These are phyloP conservation scores for Cladosporium sp. DNA, from an alignment of 2,329 filamentous ascomycete species.

Conservation along the genomic window DNA sequence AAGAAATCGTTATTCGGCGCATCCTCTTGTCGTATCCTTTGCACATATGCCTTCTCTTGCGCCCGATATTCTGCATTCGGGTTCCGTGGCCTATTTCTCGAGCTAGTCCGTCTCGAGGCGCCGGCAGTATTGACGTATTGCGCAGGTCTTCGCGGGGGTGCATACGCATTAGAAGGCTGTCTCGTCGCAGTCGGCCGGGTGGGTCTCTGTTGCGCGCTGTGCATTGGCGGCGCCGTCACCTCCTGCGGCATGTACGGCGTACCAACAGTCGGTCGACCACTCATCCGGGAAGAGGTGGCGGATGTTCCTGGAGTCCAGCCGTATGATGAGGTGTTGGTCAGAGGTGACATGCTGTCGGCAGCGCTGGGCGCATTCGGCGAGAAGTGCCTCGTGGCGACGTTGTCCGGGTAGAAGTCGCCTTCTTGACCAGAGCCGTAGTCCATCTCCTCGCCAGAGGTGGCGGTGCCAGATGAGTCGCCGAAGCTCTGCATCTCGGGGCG, in stretches of 20 bases:
- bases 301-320: slow-evolving; percentile 6
- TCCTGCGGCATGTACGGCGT: slow-evolving; percentile 8
- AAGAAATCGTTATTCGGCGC: slow-evolving; percentile 63
- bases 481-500: slow-evolving; percentile 29
- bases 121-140: slow-evolving; percentile 42
- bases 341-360: slow-evolving; percentile 13
- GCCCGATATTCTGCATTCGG: slow-evolving; percentile 71
- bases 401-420: slow-evolving; percentile 22
- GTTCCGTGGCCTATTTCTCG: slow-evolving; percentile 54
- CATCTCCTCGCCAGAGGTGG: slow-evolving; percentile 23
- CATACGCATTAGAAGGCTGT: slow-evolving; percentile 48
- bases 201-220: slow-evolving; percentile 20
- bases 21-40: slow-evolving; percentile 78
- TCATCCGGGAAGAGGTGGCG: slow-evolving; percentile 10
- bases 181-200: slow-evolving; percentile 39
- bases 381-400: slow-evolving; percentile 24
- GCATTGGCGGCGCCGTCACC: slow-evolving; percentile 22
- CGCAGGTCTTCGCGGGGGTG: slow-evolving; percentile 43
- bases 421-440: slow-evolving; percentile 19
- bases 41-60: slow-evolving; percentile 92
- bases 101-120: slow-evolving; percentile 50
- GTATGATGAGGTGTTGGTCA: slow-evolving; percentile 3
- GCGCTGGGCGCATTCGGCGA: slow-evolving; percentile 15
- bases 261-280: background rate
- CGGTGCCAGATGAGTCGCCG: slow-evolving; percentile 27